Percentiles rank a stretch among this genome's conserved stretches.
These are phyloP conservation scores for Cucurbita ficifolia DNA, from an alignment of 306 rosid genomes.

Conservation along the genomic window DNA sequence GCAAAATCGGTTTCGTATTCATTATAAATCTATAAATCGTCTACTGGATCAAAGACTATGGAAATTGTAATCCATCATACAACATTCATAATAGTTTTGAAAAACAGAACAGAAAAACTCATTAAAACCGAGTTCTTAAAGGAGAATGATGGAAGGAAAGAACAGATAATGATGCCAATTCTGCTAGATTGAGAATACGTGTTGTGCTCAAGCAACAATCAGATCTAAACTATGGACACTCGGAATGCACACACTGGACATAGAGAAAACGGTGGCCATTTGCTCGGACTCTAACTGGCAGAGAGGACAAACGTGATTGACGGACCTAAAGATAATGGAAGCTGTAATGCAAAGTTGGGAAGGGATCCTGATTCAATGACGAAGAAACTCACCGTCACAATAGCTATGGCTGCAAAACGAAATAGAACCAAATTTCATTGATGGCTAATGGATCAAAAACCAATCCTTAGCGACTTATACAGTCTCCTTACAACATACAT, in stretches of 20 bases:
- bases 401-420: slow-evolving; percentile 9
- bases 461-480: slow-evolving; percentile 33
- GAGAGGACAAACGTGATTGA: background rate
- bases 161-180: background rate
- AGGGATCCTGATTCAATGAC: background rate
- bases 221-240: background rate
- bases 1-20: background rate
- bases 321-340: slow-evolving; percentile 4
- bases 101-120: background rate
- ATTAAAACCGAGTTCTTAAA: background rate
- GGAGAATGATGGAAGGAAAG: background rate
- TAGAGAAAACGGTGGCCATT: background rate
- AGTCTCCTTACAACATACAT: slow-evolving; percentile 33
- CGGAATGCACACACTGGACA: background rate
- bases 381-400: slow-evolving; percentile 28
- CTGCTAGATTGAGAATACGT: background rate
- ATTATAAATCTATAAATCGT: background rate
- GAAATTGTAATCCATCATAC: background rate
- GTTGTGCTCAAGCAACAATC: background rate
- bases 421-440: slow-evolving; percentile 42
- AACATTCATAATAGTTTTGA: background rate
- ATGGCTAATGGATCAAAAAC: slow-evolving; percentile 33
- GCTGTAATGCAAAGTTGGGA: background rate
- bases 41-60: too few species aligned
- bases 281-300: background rate